Percentiles rank a stretch among this genome's conserved stretches.
Evolutionary conservation across 169 alveolate species (phyloP).

Genomic region (Babesia divergens): DNA sequence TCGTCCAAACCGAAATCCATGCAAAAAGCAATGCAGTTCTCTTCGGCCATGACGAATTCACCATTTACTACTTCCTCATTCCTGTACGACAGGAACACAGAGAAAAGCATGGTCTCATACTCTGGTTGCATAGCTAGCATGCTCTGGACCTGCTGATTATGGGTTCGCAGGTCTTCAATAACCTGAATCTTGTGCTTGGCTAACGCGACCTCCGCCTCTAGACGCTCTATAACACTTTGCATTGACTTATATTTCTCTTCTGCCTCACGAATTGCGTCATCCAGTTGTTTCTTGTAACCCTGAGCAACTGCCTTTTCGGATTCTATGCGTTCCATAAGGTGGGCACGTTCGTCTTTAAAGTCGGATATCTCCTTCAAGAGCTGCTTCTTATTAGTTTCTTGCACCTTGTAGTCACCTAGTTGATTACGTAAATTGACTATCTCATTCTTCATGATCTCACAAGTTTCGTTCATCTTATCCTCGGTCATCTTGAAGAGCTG

Average conservation of each 20-base stretch:
- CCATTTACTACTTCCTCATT: conserved; percentile 34
- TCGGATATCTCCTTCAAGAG: not conserved
- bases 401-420: conserved; percentile 3
- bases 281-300: not conserved
- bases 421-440: not conserved
- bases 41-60: conserved; percentile 57
- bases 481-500: not conserved
- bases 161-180: not conserved
- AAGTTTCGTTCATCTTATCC: conserved; percentile 27
- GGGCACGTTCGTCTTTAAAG: not conserved
- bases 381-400: conserved; percentile 3
- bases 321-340: not conserved
- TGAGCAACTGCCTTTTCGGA: not conserved
- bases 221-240: not conserved
- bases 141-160: conserved; percentile 10
- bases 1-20: conserved; percentile 55
- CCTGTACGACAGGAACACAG: conserved; percentile 34
- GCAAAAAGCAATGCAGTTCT: conserved; percentile 37
- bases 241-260: not conserved
- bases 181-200: conserved; percentile 7
- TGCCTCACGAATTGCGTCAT: not conserved
- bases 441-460: conserved; percentile 17
- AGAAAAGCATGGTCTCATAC: conserved; percentile 42
- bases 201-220: conserved; percentile 1
- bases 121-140: conserved; percentile 37